phyloP scores from a whole-genome alignment of 495 filamentous ascomycete species.

The Friedmanniomyces endolithicus region DNA sequence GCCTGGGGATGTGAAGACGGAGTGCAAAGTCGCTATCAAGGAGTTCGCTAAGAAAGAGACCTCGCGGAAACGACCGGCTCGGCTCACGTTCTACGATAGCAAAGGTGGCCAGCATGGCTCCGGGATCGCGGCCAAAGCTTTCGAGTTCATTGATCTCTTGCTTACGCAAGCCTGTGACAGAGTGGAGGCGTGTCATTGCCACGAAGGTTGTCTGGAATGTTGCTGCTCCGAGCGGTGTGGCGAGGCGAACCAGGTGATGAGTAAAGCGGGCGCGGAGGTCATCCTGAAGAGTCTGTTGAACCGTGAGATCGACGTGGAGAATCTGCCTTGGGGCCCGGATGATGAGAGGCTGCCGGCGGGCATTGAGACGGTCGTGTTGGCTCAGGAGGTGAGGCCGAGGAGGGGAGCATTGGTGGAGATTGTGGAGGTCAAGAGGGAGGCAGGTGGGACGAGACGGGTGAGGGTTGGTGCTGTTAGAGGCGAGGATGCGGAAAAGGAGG shows the following conservation, averaged over 20 bases:
- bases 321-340: constrained; percentile 69
- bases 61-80: constrained; percentile 68
- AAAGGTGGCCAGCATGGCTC: constrained; percentile 74
- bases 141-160: constrained; percentile 76
- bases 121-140: constrained; percentile 82
- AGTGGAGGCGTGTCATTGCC: constrained; percentile 58
- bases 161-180: constrained; percentile 67
- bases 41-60: constrained; percentile 69
- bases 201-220: constrained; percentile 76
- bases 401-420: constrained; percentile 35
- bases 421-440: constrained; percentile 32
- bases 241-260: constrained; percentile 84
- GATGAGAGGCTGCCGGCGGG: constrained; percentile 52
- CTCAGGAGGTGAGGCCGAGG: constrained; percentile 47
- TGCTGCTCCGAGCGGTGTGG: constrained; percentile 76
- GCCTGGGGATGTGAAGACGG: constrained; percentile 80
- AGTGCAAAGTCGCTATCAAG: constrained; percentile 72
- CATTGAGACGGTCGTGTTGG: constrained; percentile 72
- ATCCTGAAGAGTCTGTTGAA: constrained; percentile 64
- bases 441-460: constrained; percentile 16
- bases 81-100: constrained; percentile 89
- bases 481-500: constrained; percentile 4
- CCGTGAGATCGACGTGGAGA: constrained; percentile 61
- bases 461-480: constrained; percentile 8
- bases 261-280: constrained; percentile 74